phyloP scores from a whole-genome alignment of 768 basidiomycete species.

The Collybia mongolica region DNA sequence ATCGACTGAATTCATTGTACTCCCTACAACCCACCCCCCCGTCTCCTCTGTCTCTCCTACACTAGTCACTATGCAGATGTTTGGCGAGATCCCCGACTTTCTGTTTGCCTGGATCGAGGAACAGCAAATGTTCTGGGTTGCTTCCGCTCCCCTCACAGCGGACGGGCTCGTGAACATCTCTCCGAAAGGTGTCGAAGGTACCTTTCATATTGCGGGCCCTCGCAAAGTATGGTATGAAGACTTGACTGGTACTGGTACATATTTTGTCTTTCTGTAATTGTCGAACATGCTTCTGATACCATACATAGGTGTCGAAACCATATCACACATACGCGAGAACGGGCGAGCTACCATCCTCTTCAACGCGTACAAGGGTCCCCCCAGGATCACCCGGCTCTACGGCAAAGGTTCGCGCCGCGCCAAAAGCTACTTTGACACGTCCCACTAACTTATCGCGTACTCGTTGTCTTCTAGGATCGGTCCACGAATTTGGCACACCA shows the following conservation, averaged over 20 bases:
- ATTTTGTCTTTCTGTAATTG: not conserved
- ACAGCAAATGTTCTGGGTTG: constrained; percentile 74
- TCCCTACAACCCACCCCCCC: constrained; percentile 1
- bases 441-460: constrained; percentile 3
- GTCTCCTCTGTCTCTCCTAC: not conserved
- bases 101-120: constrained; percentile 56
- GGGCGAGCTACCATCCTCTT: constrained; percentile 62
- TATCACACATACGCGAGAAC: constrained; percentile 58
- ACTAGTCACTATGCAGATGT: constrained; percentile 47
- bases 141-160: constrained; percentile 55
- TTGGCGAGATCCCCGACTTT: constrained; percentile 54
- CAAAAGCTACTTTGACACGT: constrained; percentile 2
- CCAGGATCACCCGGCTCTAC: constrained; percentile 57
- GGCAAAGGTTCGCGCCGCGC: constrained; percentile 47
- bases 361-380: constrained; percentile 60
- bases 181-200: constrained; percentile 63
- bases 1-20: constrained; percentile 2
- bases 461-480: constrained; percentile 40
- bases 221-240: constrained; percentile 75
- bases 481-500: constrained; percentile 61
- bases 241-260: constrained; percentile 63
- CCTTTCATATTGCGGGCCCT: constrained; percentile 57
- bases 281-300: not conserved
- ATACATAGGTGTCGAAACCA: constrained; percentile 36
- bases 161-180: constrained; percentile 69